phyloP scores from a whole-genome alignment of 495 filamentous ascomycete species.

The Lophium mytilinum region DNA sequence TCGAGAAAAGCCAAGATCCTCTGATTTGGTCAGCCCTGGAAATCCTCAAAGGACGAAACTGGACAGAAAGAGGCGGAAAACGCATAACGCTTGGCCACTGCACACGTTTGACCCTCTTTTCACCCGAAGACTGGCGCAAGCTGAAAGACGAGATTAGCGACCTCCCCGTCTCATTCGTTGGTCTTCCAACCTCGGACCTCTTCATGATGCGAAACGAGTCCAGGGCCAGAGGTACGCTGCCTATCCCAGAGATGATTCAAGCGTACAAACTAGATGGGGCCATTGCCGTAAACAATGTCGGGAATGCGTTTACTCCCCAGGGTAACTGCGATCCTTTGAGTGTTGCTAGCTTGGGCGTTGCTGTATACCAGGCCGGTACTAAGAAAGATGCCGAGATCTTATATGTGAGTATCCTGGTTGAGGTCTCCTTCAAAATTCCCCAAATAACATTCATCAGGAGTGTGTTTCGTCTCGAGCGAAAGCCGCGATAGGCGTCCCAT shows the following conservation, averaged over 20 bases:
- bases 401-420: slow-evolving; percentile 38
- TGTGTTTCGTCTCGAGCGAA: slow-evolving; percentile 54
- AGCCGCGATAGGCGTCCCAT: slow-evolving; percentile 36
- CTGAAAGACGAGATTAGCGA: slow-evolving; percentile 40
- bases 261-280: slow-evolving; percentile 51
- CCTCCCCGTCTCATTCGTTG: slow-evolving; percentile 60
- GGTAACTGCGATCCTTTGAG: slow-evolving; percentile 62
- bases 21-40: slow-evolving; percentile 48
- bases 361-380: slow-evolving; percentile 60
- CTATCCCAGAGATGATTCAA: slow-evolving; percentile 54
- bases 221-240: slow-evolving; percentile 48
- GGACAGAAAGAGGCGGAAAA: slow-evolving; percentile 38
- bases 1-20: slow-evolving; percentile 41
- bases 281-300: slow-evolving; percentile 68
- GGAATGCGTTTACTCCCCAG: slow-evolving; percentile 70
- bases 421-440: not conserved
- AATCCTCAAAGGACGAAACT: slow-evolving; percentile 40
- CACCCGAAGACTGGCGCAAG: slow-evolving; percentile 40
- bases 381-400: slow-evolving; percentile 49
- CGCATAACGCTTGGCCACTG: slow-evolving; percentile 63
- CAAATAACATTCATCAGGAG: slow-evolving; percentile 16
- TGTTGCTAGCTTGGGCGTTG: slow-evolving; percentile 56
- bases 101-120: slow-evolving; percentile 55
- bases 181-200: slow-evolving; percentile 64
- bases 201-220: slow-evolving; percentile 55